These are phyloP conservation scores for Lotmaria passim DNA, from an alignment of 208 protist genomes.

Conservation along the genomic window DNA sequence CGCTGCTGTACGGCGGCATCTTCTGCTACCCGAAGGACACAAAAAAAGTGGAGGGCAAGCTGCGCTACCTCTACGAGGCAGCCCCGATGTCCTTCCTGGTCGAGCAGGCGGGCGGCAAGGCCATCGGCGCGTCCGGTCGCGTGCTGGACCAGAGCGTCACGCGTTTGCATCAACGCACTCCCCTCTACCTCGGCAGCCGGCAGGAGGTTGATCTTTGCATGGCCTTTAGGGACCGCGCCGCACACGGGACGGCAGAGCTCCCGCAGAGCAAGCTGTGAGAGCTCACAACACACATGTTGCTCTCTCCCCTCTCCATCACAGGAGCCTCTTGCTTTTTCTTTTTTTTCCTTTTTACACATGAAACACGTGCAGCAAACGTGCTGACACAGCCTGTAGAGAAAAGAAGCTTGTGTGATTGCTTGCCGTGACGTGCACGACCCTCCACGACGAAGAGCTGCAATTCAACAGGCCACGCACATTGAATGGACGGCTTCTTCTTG, in stretches of 20 bases:
- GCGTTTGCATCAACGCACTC: slow-evolving; percentile 91
- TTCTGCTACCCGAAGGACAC: slow-evolving; percentile 97
- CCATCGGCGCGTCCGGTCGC: slow-evolving; percentile 67
- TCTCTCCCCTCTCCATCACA: too few relatives aligned
- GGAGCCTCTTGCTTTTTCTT: too few relatives aligned
- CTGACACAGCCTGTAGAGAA: too few relatives aligned
- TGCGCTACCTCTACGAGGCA: slow-evolving; percentile 97
- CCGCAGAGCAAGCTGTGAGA: slow-evolving; percentile 57
- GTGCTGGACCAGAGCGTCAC: slow-evolving; percentile 88
- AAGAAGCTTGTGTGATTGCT: too few relatives aligned
- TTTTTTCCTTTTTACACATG: too few relatives aligned
- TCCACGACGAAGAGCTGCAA: neutral
- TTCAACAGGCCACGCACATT: neutral
- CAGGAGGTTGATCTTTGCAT: slow-evolving; percentile 90
- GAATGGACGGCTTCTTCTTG: too few relatives aligned
- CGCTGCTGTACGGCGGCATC: slow-evolving; percentile 98
- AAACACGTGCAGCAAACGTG: neutral
- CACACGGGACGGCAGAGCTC: neutral
- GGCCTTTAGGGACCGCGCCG: slow-evolving; percentile 57
- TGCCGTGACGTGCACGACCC: neutral
- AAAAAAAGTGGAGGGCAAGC: slow-evolving; percentile 94
- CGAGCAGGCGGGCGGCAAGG: slow-evolving; percentile 92
- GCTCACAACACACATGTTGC: neutral
- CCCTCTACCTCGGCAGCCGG: slow-evolving; percentile 91
- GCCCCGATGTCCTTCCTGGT: slow-evolving; percentile 93